Percentiles rank a stretch among this genome's conserved stretches.
phyloP scores from a whole-genome alignment of 345 rosid genomes.

The Rhodamnia rubescens region DNA sequence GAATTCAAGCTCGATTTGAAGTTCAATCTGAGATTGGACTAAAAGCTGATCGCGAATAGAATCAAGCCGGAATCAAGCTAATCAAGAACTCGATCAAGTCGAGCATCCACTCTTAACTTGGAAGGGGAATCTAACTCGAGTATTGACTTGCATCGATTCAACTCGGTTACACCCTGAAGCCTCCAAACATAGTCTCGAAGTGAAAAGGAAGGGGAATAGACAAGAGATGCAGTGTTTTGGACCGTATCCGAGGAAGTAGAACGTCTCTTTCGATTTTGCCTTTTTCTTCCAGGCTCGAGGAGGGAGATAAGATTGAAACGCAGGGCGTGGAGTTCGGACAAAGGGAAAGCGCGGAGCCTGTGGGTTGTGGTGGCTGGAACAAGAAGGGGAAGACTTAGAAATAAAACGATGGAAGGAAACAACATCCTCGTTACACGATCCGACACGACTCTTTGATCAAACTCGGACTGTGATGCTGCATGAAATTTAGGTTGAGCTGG shows the following conservation, averaged over 20 bases:
- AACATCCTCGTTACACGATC: neutral
- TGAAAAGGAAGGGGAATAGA: too few species aligned
- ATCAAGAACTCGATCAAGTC: neutral
- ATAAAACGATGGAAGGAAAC: neutral
- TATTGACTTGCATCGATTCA: neutral
- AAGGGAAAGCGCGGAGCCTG: neutral
- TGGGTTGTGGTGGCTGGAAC: neutral
- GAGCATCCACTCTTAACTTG: neutral
- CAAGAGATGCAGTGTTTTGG: too few species aligned
- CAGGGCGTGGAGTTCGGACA: neutral
- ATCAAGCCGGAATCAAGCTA: neutral
- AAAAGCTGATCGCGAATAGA: neutral
- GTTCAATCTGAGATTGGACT: neutral
- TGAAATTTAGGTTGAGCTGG: neutral
- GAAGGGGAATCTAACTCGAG: neutral
- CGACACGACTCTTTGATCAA: neutral
- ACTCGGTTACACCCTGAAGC: neutral
- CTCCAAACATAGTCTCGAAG: neutral
- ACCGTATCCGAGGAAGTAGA: neutral
- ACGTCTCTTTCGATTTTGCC: neutral
- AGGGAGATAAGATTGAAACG: neutral
- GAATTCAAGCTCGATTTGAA: neutral
- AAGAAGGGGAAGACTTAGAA: neutral
- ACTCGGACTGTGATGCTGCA: neutral
- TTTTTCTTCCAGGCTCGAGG: neutral